These are phyloP conservation scores for bread wheat (Triticum aestivum) DNA, from an alignment of 176 grass and related monocot species.

Conservation along the genomic window DNA sequence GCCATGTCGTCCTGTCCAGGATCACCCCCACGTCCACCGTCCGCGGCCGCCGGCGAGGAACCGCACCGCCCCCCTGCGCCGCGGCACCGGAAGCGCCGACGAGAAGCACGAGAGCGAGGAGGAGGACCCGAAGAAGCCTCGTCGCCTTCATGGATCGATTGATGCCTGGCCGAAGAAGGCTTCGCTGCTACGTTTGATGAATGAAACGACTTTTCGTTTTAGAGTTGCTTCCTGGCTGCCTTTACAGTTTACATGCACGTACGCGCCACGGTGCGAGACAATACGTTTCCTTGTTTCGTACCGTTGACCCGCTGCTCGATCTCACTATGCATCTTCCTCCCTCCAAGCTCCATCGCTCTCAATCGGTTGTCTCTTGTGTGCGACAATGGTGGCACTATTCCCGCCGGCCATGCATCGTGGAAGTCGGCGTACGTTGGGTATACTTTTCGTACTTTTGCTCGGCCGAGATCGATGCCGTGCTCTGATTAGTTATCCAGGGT, in stretches of 20 bases:
- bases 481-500: not conserved
- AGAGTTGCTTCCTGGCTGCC: not conserved
- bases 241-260: not conserved
- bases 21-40: constrained; percentile 74
- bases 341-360: not conserved
- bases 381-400: not conserved
- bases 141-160: constrained; percentile 15
- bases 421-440: not conserved
- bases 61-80: not conserved
- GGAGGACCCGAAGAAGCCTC: not conserved
- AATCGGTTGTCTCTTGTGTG: not conserved
- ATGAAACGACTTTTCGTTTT: not conserved
- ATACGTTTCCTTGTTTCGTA: too few species aligned
- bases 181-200: not conserved
- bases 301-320: not conserved
- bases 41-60: not conserved
- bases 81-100: not conserved
- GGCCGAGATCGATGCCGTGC: not conserved
- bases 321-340: not conserved
- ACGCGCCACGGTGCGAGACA: not conserved
- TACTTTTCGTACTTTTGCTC: not conserved
- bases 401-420: not conserved
- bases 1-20: constrained; percentile 48
- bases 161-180: not conserved
- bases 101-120: constrained; percentile 7